Base-by-base conservation (phyloP, 176 grass and related monocot species). In the Chrysopogon serrulatus region DNA sequence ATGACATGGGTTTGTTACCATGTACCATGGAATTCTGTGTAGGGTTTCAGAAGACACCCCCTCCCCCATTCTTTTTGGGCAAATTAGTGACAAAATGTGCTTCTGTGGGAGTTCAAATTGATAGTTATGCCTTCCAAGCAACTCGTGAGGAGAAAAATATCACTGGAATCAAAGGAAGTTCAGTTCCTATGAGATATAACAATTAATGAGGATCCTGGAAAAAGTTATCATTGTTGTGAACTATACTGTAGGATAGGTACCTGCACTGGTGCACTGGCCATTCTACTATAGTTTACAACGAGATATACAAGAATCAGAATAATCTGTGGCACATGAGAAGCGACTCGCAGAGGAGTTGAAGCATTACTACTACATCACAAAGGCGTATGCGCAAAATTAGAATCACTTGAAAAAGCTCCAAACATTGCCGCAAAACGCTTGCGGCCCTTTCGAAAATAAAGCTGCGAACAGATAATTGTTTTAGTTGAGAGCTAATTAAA, bases 341-440 rank as follows among this genome's bases (percentile, higher is more conserved):
- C 1, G 21, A 40, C 6, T 53, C 34, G 33, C 3, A 40, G 6
- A 66, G 1, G 31, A 67, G 18, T 21, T 40, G 72, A 67, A 41
- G 26, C 28, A 53, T 16, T 13, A 11, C 15, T 77, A 11, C 15
- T 33, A 34, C 26, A 34, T 56, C 49, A 65, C 64, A 17, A 54
- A 76, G 61, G 23, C 83, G 80, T 85, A 69, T 76, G 61, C 42
- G 51, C 27, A 77, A 77, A 72, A 66, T 54, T 57, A 54, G 24
- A 75, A 16, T 13, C 27, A 53, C 18, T 27, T 42, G 62, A 49
- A 37, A 17, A 77, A 81, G 59, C 19, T 41, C 27, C 60, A 23
- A 10, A 75, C 23, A 56, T 60, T 56, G 53, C 53, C 3, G 23
- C 23, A 56, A 56, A 54, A n/a, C 19, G 9, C 19, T 18, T 56